Conservation (phyloP, 805 yeast species). For the Gaillardinia entomophila region DNA sequence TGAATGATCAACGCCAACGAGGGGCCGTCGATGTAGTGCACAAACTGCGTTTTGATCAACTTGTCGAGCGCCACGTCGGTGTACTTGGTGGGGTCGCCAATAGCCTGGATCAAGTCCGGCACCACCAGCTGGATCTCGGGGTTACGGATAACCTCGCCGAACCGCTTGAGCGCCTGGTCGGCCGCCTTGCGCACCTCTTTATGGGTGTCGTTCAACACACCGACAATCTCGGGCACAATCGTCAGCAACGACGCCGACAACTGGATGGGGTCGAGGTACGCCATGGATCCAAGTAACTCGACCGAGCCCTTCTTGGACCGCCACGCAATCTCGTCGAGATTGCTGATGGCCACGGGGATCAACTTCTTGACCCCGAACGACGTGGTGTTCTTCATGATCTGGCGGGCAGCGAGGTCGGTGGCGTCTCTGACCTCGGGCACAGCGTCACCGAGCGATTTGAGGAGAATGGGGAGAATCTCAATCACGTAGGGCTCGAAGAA, state of each 20-base stretch:
- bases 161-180: constrained; percentile 77
- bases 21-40: constrained; percentile 97
- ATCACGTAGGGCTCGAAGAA: constrained; percentile 92
- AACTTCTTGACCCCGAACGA: constrained; percentile 86
- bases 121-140: constrained; percentile 95
- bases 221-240: constrained; percentile 94
- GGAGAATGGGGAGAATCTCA: constrained; percentile 75
- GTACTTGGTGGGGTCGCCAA: constrained; percentile 89
- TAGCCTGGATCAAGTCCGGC: constrained; percentile 81
- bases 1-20: constrained; percentile 92
- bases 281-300: constrained; percentile 95
- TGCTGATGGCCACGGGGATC: constrained; percentile 84
- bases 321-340: constrained; percentile 89
- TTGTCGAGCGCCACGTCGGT: constrained; percentile 86
- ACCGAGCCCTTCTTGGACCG: constrained; percentile 96
- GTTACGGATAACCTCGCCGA: constrained; percentile 95
- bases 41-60: constrained; percentile 84
- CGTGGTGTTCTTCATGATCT: constrained; percentile 86
- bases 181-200: constrained; percentile 97
- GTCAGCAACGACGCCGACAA: constrained; percentile 81
- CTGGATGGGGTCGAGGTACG: constrained; percentile 92
- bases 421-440: constrained; percentile 84
- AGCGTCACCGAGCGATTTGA: constrained; percentile 80
- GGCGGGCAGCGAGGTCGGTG: constrained; percentile 79
- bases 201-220: constrained; percentile 90